These are phyloP conservation scores for Sclerotinia glacialis DNA, from an alignment of 2,329 filamentous ascomycete genomes.

Conservation along the genomic window DNA sequence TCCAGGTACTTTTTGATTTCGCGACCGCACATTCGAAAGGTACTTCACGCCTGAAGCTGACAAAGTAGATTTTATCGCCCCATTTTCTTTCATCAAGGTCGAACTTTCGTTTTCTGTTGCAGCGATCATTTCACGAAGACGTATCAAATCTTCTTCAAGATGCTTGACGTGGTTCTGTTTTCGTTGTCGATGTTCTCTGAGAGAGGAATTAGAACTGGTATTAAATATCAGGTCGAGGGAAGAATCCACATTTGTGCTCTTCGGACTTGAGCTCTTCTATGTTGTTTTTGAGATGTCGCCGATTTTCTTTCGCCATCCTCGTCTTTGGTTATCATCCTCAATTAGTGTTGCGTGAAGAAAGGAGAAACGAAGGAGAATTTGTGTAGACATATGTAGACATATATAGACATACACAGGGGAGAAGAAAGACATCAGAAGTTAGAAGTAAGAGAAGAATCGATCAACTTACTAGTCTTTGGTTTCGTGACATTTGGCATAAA, in stretches of 20 bases:
- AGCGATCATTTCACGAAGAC: conserved; percentile 34
- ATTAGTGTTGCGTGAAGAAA: not conserved
- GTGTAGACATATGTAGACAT: not conserved
- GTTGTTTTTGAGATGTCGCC: conserved; percentile 31
- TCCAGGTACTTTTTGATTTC: not conserved
- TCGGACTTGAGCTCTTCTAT: conserved; percentile 36
- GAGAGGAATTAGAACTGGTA: not conserved
- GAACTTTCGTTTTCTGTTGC: conserved; percentile 27
- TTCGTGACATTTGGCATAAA: conserved; percentile 23
- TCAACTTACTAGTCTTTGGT: not conserved
- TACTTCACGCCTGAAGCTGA: not conserved
- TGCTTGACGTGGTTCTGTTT: conserved; percentile 36
- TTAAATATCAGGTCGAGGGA: not conserved
- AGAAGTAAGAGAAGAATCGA: not conserved
- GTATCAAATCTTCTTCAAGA: conserved; percentile 36
- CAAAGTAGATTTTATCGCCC: conserved; percentile 26
- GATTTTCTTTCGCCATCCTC: conserved; percentile 21
- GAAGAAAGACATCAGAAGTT: not conserved
- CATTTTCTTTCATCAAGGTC: conserved; percentile 31
- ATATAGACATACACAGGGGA: too few relatives aligned
- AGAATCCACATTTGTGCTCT: conserved; percentile 36
- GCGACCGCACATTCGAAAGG: not conserved
- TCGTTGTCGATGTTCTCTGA: conserved; percentile 36
- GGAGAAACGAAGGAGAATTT: not conserved
- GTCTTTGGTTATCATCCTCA: conserved; percentile 19